These are phyloP conservation scores for Exophiala sp. DNA, from an alignment of 2,329 filamentous ascomycete species.

Conservation along the genomic window DNA sequence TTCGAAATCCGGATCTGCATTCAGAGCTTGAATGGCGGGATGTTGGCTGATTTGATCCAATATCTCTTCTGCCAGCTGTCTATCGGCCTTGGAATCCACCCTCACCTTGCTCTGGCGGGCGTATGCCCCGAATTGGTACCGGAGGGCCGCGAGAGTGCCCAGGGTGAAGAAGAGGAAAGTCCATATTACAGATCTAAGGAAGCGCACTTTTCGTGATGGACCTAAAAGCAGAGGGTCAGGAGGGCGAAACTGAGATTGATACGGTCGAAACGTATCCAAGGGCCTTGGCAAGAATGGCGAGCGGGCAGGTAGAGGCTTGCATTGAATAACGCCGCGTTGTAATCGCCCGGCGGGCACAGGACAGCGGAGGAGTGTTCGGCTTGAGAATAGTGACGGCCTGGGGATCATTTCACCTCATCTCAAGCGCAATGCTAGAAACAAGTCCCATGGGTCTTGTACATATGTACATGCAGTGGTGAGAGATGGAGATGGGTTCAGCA, in stretches of 20 bases:
- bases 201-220: not conserved
- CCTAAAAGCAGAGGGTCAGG: not conserved
- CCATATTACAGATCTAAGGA: not conserved
- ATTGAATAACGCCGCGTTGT: not conserved
- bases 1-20: slow-evolving; percentile 1
- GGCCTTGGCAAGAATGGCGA: slow-evolving; percentile 4
- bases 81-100: not conserved
- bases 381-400: not conserved
- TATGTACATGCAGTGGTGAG: too few relatives aligned
- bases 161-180: not conserved
- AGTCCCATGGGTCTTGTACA: not conserved
- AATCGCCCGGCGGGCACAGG: too few relatives aligned
- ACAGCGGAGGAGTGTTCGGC: not conserved
- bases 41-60: not conserved
- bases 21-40: not conserved
- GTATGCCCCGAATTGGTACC: not conserved
- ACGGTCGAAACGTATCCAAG: not conserved
- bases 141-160: not conserved
- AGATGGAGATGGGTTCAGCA: too few relatives aligned
- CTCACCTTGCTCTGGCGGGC: not conserved
- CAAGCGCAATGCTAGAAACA: too few relatives aligned
- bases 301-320: not conserved
- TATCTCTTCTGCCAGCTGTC: not conserved
- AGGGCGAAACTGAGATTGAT: not conserved
- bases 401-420: not conserved